Evolutionary conservation across 306 rosid species (phyloP), one percentile per base, ranked within the genome.

Genomic region (Gastrolobium bilobum): DNA sequence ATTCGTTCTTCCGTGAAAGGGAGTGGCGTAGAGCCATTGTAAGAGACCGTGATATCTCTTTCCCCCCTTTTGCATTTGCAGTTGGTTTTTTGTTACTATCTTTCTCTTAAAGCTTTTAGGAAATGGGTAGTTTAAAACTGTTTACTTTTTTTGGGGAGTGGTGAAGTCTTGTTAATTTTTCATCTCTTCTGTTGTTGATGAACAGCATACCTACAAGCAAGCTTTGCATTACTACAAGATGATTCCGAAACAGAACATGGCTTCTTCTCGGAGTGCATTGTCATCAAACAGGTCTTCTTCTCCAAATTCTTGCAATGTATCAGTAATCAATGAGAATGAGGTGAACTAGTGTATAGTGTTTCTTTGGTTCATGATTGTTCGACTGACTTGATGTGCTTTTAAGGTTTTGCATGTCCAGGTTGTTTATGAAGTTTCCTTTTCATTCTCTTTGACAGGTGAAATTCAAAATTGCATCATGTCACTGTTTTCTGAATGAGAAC

Each of bases 21-120:
- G 99, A 96, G 87, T 89, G 76, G 72, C 91, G 99, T 30, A 86
- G 99, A 83, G 97, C 99, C 50, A 89, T 96, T 73, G 99, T 96
- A 91, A 77, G 97, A 29, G 38, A 50, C 58, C 43, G 38, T 56
- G 10, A 40, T 31, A 42, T 59, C 6, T 47, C 42, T 79, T 62
- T 50, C 29, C 57, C 3, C 60, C 20, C 40, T 43, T 62, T 71
- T 71, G 77, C 39, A 50, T 68, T 26, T 82, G 63, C 4, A n/a
- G 56, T 58, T 76, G 53, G 44, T 71, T 63, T 3, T 60, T 44
- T 57, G n/a, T 74, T 71, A 61, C n/a, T 30, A 0, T 75, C 5
- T 47, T 37, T 2, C 26, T 75, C 14, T 56, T 31, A 30, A 47
- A 69, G 66, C 43, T 30, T 51, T 67, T 77, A 31, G 35, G 42